Evolutionary conservation across 2,329 filamentous ascomycete species (phyloP).

Genomic region (Colletotrichum tropicale): DNA sequence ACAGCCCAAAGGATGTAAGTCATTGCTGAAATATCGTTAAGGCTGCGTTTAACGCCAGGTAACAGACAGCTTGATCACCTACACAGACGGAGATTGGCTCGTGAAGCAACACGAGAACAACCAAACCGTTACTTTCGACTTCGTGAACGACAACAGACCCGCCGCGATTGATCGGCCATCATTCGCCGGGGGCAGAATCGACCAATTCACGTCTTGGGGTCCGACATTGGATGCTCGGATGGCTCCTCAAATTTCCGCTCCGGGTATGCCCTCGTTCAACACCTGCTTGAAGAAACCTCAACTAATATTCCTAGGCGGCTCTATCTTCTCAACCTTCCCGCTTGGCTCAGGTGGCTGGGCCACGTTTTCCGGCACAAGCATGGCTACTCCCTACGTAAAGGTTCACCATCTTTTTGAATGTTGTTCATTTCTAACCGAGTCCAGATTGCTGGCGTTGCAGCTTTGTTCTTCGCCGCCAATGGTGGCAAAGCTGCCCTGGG

Average conservation of each 20-base stretch:
- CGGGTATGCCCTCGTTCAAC: conserved; percentile 37
- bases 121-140: not conserved
- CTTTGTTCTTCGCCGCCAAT: conserved; percentile 35
- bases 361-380: conserved; percentile 45
- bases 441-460: conserved; percentile 42
- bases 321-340: not conserved
- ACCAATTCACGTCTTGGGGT: conserved; percentile 60
- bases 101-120: not conserved
- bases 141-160: not conserved
- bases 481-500: conserved; percentile 17
- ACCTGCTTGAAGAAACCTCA: not conserved
- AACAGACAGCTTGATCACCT: not conserved
- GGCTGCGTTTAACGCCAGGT: not conserved
- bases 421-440: not conserved
- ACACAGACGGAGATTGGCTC: not conserved
- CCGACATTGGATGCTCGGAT: conserved; percentile 62
- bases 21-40: not conserved
- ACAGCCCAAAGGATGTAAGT: conserved; percentile 2
- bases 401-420: not conserved
- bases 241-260: conserved; percentile 59
- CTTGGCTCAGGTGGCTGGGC: conserved; percentile 13
- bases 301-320: not conserved
- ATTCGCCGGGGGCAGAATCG: conserved; percentile 29
- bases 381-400: conserved; percentile 45
- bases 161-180: not conserved